phyloP scores from a whole-genome alignment of 768 basidiomycete species.

The Pleurotus tuoliensis region DNA sequence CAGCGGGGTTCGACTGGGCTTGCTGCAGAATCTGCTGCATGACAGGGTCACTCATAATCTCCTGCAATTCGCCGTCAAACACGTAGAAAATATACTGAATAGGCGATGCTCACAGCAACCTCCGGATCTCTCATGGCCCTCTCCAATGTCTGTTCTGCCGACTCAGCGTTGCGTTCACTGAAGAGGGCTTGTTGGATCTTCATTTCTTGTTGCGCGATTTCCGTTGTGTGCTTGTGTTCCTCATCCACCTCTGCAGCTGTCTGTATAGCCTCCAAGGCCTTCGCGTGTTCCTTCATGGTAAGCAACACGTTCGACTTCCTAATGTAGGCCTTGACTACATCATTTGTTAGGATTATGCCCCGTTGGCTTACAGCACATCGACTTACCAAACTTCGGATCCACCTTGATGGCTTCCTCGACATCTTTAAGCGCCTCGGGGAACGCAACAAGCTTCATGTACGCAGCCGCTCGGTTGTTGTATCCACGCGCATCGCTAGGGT shows the following conservation, averaged over 20 bases:
- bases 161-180: slow-evolving; percentile 76
- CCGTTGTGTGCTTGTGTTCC: slow-evolving; percentile 76
- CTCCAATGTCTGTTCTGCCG: slow-evolving; percentile 88
- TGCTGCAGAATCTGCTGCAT: slow-evolving; percentile 96
- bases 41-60: slow-evolving; percentile 84
- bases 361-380: neutral
- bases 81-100: slow-evolving; percentile 1
- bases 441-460: slow-evolving; percentile 89
- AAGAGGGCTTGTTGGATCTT: slow-evolving; percentile 82
- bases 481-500: slow-evolving; percentile 83
- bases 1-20: slow-evolving; percentile 83
- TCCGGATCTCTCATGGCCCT: slow-evolving; percentile 98
- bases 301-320: slow-evolving; percentile 85
- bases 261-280: slow-evolving; percentile 82
- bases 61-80: slow-evolving; percentile 31
- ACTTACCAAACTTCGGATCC: slow-evolving; percentile 79
- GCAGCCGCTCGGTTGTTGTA: slow-evolving; percentile 99
- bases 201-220: slow-evolving; percentile 76
- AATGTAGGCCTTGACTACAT: slow-evolving; percentile 87
- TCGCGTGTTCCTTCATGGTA: slow-evolving; percentile 88
- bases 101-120: slow-evolving; percentile 62
- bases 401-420: slow-evolving; percentile 89
- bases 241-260: slow-evolving; percentile 73
- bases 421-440: slow-evolving; percentile 96
- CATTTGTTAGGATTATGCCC: neutral